phyloP scores from a whole-genome alignment of 1,284 basidiomycete genomes.

The Boletus mariae region DNA sequence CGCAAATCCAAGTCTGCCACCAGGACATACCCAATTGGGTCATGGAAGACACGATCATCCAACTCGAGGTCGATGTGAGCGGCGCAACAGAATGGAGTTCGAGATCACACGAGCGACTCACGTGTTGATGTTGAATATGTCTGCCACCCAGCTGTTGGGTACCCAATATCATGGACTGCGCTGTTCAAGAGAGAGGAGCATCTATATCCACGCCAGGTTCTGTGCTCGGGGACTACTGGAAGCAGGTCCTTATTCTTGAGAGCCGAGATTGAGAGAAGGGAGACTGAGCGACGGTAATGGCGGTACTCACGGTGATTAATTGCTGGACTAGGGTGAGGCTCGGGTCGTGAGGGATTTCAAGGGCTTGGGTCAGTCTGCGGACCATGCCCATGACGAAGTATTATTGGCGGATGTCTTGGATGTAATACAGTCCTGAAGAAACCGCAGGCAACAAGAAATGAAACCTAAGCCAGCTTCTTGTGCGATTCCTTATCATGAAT shows the following conservation, averaged over 20 bases:
- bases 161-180: not conserved
- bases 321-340: conserved; percentile 48
- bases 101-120: conserved; percentile 38
- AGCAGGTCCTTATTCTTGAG: conserved; percentile 60
- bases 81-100: not conserved
- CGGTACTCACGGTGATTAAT: conserved; percentile 47
- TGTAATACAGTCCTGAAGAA: conserved; percentile 4
- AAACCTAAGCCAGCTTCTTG: conserved; percentile 7
- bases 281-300: conserved; percentile 2
- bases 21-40: conserved; percentile 71
- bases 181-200: not conserved
- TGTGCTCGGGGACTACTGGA: conserved; percentile 55
- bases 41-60: conserved; percentile 78
- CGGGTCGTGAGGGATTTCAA: conserved; percentile 52
- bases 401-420: conserved; percentile 3
- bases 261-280: conserved; percentile 17
- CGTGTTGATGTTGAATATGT: conserved; percentile 80
- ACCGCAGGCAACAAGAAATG: not conserved
- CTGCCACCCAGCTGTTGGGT: conserved; percentile 66
- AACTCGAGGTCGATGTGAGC: conserved; percentile 37
- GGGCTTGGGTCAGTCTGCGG: conserved; percentile 24
- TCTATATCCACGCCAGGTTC: conserved; percentile 52
- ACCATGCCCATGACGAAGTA: conserved; percentile 20
- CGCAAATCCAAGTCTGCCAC: conserved; percentile 82
- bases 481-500: not conserved